Conservation (phyloP, 306 rosid genomes). For the Lagenaria siceraria region DNA sequence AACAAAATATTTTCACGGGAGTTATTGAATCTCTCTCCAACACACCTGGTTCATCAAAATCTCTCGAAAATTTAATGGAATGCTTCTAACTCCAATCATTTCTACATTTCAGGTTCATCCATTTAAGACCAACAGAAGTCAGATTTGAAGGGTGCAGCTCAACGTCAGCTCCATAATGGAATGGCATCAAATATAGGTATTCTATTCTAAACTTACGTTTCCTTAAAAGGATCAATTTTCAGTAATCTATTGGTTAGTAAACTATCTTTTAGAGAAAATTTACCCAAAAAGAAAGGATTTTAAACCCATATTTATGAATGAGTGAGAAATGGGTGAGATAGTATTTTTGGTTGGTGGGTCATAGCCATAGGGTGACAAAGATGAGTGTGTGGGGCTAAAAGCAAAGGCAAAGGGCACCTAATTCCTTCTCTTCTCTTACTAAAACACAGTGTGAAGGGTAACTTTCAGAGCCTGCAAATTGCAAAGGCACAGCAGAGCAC, state of each 20-base stretch:
- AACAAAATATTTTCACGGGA: not conserved
- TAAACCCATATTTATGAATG: not conserved
- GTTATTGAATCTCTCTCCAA: not conserved
- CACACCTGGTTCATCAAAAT: not conserved
- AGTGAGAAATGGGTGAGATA: not conserved
- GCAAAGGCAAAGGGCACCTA: not conserved
- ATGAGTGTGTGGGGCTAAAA: not conserved
- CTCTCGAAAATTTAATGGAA: not conserved
- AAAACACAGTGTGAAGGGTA: not conserved
- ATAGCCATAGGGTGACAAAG: not conserved
- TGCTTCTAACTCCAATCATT: not conserved
- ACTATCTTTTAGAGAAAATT: not conserved
- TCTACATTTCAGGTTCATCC: not conserved
- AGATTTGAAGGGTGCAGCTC: not conserved
- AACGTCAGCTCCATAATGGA: not conserved
- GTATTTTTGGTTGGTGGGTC: not conserved
- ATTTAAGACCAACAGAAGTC: not conserved
- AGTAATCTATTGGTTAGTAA: not conserved
- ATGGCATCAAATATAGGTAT: not conserved
- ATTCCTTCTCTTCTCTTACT: not conserved
- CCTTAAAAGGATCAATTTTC: not conserved
- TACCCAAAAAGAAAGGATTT: not conserved
- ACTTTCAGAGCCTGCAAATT: slow-evolving; percentile 3
- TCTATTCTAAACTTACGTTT: not conserved
- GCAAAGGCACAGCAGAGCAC: not conserved